Base-by-base conservation (phyloP, 169 alveolate species). In the Theileria equi region DNA sequence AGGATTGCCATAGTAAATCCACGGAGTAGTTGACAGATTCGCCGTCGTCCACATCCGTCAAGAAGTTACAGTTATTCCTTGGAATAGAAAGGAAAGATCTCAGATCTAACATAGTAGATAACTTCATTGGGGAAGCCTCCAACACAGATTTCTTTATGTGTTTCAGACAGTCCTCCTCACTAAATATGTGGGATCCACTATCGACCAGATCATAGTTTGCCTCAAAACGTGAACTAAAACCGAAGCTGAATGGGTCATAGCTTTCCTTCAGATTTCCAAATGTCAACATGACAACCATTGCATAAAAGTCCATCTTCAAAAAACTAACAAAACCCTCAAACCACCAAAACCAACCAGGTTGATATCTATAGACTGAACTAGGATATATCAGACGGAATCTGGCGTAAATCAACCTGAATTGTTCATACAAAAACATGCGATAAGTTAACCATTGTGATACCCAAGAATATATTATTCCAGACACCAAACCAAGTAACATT, bases 401-500 rank as follows among this genome's bases (percentile, higher is more conserved):
- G 1, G 80, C 60, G 49, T 74, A 47, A 6, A 74, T 1, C 3
- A 54, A 32, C 0, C 65, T 52, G 35, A 74, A 74, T 28, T 66
- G 80, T 26, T 66, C 67, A n/a, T 23, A 45, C 57, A 53, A 13
- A 45, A 49, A 62, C 48, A 57, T 10, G 35, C 49, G 52, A 32
- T 74, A 67, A 13, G 74, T 57, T 44, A 49, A 74, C 84, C 78
- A 74, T 64, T 74, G 84, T 13, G 71, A 45, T 34, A 64, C 47
- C 64, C 72, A 74, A 6, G 84, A 74, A 40, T 60, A 48, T 26
- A 55, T 5, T 11, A 74, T 17, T 11, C 80, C 52, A 8, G 65
- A 34, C 4, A 74, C 6, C 13, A 74, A 31, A 11, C 84, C 80
- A 0, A 54, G 3, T 3, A 74, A n/a, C 44, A 74, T 34, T 1